Base-by-base conservation (phyloP, 306 rosid species). In the Biancaea sappan region DNA sequence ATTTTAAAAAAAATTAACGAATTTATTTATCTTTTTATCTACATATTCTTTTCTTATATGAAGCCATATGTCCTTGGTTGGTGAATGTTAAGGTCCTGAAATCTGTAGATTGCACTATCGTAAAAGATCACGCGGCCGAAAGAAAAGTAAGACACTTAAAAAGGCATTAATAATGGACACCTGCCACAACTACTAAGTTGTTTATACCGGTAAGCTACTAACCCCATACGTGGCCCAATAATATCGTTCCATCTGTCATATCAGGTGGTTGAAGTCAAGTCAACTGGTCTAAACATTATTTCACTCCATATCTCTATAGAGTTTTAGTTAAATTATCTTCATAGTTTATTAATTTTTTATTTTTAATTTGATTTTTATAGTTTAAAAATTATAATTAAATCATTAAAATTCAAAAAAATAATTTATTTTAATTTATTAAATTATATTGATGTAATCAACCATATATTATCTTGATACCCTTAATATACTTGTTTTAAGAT, bases 171-270 rank as follows among this genome's bases (percentile, higher is more conserved):
- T 59, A 13, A 60, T 58, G 80, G 13, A 59, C 35, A 5, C 67
- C 60, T 64, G 66, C 34, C 66, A 25, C 32, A 51, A 72, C 65
- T 61, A 82, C 72, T 67, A 26, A 75, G 81, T 64, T 63, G 71
- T 73, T 29, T 19, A 50, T 28, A 83, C 81, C 54, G 84, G 82
- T 83, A 81, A 89, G 87, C 90, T 83, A 83, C 91, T 67, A 65
- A 65, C 8, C 10, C 38, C 69, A 75, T 70, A 85, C 71, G 21
- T 89, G 94, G 81, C 24, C 87, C 75, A 81, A 77, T 81, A 3
- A 41, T 0, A 16, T 28, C 11, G 18, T 43, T 43, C 70, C 89
- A 75, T 72, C 75, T 81, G 83, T 57, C 25, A 44, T 24, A 32
- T 32, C 14, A 22, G 19, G 40, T 13, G 14, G 40, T 66, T 48